A percentile compares a stretch with the other conserved stretches of the same genome.
phyloP scores from a whole-genome alignment of 1,284 basidiomycete genomes.

The Pseudozyma hubeiensis region DNA sequence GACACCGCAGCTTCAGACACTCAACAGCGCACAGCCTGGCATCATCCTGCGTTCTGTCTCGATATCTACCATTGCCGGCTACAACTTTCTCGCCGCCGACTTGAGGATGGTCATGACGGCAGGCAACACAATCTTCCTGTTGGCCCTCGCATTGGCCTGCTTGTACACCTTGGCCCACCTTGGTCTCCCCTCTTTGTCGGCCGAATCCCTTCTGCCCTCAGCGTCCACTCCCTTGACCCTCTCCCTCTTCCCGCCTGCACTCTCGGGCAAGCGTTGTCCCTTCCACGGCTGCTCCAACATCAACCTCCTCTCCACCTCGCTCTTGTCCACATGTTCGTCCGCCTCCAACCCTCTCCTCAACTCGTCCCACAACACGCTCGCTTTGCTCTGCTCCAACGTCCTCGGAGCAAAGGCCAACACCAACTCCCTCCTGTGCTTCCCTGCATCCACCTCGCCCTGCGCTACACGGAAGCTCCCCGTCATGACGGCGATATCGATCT shows the following conservation, averaged over 20 bases:
- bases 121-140: constrained; percentile 63
- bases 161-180: constrained; percentile 54
- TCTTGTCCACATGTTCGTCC: constrained; percentile 26
- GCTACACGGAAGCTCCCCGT: constrained; percentile 52
- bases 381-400: constrained; percentile 16
- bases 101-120: constrained; percentile 49
- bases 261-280: constrained; percentile 45
- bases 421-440: constrained; percentile 59
- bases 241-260: constrained; percentile 51
- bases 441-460: constrained; percentile 39
- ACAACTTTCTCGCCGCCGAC: constrained; percentile 35
- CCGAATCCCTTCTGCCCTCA: constrained; percentile 22
- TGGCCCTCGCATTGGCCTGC: constrained; percentile 61
- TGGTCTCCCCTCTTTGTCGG: neutral
- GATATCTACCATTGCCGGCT: neutral
- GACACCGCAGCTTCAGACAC: no score
- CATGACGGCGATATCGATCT: constrained; percentile 56
- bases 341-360: constrained; percentile 35
- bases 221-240: constrained; percentile 44
- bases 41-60: neutral
- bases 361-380: constrained; percentile 25
- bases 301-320: constrained; percentile 27
- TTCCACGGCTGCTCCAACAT: constrained; percentile 57
- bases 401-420: constrained; percentile 44
- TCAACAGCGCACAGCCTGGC: neutral